Base-by-base conservation (phyloP, 2,329 filamentous ascomycete species). In the Parascedosporium putredinis region DNA sequence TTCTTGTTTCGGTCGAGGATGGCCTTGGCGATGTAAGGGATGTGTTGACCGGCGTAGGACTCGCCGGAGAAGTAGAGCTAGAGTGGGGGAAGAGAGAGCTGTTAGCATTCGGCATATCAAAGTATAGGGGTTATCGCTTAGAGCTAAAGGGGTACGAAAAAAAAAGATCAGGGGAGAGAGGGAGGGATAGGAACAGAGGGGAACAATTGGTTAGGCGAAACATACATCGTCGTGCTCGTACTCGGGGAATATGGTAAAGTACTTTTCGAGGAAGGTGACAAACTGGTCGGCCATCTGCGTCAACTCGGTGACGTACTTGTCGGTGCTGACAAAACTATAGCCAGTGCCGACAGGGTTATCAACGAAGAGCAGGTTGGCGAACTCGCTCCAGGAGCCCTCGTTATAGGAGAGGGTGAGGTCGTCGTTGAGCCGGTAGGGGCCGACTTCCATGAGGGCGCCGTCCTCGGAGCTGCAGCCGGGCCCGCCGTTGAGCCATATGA, bases 401-500 rank as follows among this genome's bases (percentile, higher is more conserved):
- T 96, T 96, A 64, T 88, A 82, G 51, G 73, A 73, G 51, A 98
- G 70, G 3, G 60, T 83, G 74, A 67, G 76, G 67, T 85, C 78
- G 56, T 91, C 78, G 61, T 85, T 84, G 51, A 98, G 70, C 55
- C 93, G 76, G 65, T 96, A 98, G 2, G 93, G 93, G 0, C 93
- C 93, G 55, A 98, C 80, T 67, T 98, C 93, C 78, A 97, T 97
- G 73, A 97, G 67, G 2, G 88, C 89, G 57, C 91, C 93, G 65
- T 98, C 94, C 75, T 96, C 90, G 24, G 91, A 97, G 66, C 89
- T 96, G 67, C 93, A 98, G 24, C 94, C 93, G 1, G 93, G 93
- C 0, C 93, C 94, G 49, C 93, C 94, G 63, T 98, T 98, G 51
- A 98, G 71, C 93, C 94, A 98, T 60, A 98, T 83, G 9, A 98